These are phyloP conservation scores for Karstenula rhodostoma DNA, from an alignment of 2,329 filamentous ascomycete species.

Conservation along the genomic window DNA sequence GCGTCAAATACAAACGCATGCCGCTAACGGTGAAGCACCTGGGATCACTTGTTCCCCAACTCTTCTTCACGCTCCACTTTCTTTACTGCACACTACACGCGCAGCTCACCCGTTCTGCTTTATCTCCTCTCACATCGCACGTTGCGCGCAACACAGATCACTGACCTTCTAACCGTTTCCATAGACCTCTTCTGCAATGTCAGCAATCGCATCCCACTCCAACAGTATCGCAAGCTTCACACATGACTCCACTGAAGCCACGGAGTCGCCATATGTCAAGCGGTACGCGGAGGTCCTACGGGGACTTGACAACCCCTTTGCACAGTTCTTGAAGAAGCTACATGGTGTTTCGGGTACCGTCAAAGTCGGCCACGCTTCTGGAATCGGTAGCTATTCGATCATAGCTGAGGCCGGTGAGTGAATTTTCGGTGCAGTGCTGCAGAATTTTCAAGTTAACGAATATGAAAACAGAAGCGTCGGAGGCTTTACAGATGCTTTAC, in stretches of 20 bases:
- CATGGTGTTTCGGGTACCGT: constrained; percentile 6
- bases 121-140: not conserved
- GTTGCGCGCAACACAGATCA: not conserved
- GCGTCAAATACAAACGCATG: not conserved
- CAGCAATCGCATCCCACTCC: not conserved
- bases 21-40: constrained; percentile 6
- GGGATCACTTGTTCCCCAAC: not conserved
- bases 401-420: constrained; percentile 7
- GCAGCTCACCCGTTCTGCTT: not conserved
- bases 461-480: not conserved
- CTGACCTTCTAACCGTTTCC: not conserved
- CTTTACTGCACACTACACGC: not conserved
- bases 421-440: not conserved
- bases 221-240: not conserved
- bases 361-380: not conserved
- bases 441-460: not conserved
- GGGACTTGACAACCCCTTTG: constrained; percentile 10
- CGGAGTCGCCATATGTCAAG: not conserved
- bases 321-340: constrained; percentile 9
- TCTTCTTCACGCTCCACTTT: not conserved
- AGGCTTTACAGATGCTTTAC: not conserved
- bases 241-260: not conserved
- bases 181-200: not conserved
- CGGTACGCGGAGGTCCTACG: not conserved
- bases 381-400: not conserved